Evolutionary conservation across 2,329 filamentous ascomycete species (phyloP).

Genomic region (Pestalotiopsis sp.): DNA sequence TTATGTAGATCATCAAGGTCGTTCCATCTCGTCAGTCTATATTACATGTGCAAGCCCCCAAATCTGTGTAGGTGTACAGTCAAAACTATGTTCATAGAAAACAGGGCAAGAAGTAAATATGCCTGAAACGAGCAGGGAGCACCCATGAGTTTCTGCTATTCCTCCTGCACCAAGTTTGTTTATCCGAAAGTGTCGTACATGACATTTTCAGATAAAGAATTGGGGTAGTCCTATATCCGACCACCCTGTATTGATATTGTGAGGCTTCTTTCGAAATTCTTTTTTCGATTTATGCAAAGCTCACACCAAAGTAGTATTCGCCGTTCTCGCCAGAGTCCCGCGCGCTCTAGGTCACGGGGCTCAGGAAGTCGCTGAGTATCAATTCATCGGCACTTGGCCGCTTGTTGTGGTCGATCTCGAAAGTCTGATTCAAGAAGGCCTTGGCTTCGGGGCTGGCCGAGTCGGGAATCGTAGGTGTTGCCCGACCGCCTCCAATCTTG

Average conservation of each 20-base stretch:
- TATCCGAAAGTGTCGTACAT: not conserved
- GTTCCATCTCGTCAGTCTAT: slow-evolving; percentile 11
- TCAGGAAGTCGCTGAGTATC: slow-evolving; percentile 79
- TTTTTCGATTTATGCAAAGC: not conserved
- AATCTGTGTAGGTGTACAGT: not conserved
- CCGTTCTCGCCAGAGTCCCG: slow-evolving; percentile 1
- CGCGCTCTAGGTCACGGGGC: slow-evolving; percentile 59
- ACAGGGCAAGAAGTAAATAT: not conserved
- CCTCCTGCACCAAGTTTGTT: not conserved
- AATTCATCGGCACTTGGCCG: slow-evolving; percentile 90
- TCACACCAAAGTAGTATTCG: not conserved
- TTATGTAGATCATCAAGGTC: slow-evolving; percentile 7
- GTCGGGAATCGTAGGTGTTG: slow-evolving; percentile 85
- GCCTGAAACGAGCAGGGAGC: not conserved
- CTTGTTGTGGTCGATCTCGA: slow-evolving; percentile 93
- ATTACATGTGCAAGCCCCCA: not conserved
- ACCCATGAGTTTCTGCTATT: not conserved
- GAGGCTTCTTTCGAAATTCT: not conserved
- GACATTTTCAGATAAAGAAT: too few species aligned
- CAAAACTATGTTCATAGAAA: not conserved
- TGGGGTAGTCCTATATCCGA: not conserved
- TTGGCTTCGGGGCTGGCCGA: slow-evolving; percentile 81
- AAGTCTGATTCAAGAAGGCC: slow-evolving; percentile 82
- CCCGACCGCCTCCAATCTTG: slow-evolving; percentile 89
- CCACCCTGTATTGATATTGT: not conserved